phyloP scores from a whole-genome alignment of 441 rosid species.

The Rhodomyrtus psidioides region DNA sequence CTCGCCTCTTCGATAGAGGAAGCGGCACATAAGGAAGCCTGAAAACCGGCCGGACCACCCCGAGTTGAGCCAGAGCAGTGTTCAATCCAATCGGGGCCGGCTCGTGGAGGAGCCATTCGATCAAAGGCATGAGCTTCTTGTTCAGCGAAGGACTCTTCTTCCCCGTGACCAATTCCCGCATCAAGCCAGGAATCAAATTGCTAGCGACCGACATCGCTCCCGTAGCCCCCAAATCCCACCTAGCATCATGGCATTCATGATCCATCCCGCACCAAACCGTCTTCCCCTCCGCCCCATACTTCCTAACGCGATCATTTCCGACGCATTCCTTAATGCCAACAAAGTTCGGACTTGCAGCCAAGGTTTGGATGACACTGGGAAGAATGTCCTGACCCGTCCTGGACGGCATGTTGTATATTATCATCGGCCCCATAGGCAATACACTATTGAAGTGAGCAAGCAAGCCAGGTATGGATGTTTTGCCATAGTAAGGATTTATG shows the following conservation, averaged over 20 bases:
- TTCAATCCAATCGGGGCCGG: constrained; percentile 78
- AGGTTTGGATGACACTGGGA: constrained; percentile 33
- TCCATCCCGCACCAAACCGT: constrained; percentile 82
- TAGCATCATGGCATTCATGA: constrained; percentile 77
- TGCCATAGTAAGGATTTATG: constrained; percentile 85
- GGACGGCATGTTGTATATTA: constrained; percentile 79
- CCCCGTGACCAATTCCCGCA: constrained; percentile 52
- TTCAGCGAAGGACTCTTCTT: constrained; percentile 52
- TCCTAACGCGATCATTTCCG: constrained; percentile 57
- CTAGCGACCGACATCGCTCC: constrained; percentile 80
- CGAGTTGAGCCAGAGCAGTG: constrained; percentile 83
- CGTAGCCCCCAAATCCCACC: constrained; percentile 65
- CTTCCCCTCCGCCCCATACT: constrained; percentile 44
- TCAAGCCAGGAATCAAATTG: constrained; percentile 60
- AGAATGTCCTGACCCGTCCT: constrained; percentile 87
- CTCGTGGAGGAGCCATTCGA: constrained; percentile 68
- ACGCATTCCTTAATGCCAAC: constrained; percentile 82
- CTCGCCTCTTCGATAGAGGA: constrained; percentile 46
- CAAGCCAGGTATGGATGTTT: constrained; percentile 75
- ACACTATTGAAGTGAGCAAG: constrained; percentile 67
- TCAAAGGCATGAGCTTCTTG: constrained; percentile 56
- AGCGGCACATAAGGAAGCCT: constrained; percentile 81
- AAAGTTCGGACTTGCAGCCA: constrained; percentile 45
- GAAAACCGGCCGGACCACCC: constrained; percentile 75
- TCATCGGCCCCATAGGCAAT: constrained; percentile 77